A percentile compares a stretch with the other conserved stretches of the same genome.
Conservation (phyloP, 2,329 filamentous ascomycete species). For the Pseudogymnoascus sp. region DNA sequence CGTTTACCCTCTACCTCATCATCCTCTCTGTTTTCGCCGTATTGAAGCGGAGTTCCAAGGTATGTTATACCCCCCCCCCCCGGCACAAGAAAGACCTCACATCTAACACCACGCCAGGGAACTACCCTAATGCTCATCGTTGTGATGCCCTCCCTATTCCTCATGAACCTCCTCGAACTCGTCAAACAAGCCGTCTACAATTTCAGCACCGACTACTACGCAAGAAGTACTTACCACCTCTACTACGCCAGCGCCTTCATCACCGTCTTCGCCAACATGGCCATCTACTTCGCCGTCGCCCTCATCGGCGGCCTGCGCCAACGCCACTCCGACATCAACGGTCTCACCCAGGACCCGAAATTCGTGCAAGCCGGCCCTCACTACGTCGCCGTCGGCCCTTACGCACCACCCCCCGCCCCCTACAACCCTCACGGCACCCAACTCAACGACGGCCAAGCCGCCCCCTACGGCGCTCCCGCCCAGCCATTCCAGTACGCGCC, state of each 20-base stretch:
- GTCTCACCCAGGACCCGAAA: neutral
- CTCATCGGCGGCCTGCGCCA: neutral
- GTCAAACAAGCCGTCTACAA: neutral
- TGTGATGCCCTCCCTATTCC: neutral
- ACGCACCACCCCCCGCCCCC: neutral
- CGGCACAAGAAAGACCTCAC: neutral
- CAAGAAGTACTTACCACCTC: neutral
- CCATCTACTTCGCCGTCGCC: neutral
- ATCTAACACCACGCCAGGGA: neutral
- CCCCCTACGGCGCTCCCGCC: neutral
- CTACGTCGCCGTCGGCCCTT: neutral
- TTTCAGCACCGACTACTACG: neutral
- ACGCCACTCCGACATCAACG: neutral
- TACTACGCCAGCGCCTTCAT: neutral
- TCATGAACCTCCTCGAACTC: neutral
- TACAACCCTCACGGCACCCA: neutral
- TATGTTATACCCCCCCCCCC: neutral
- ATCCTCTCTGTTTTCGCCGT: neutral
- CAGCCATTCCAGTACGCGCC: neutral
- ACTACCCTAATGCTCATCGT: neutral
- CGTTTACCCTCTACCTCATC: neutral
- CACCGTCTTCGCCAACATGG: neutral
- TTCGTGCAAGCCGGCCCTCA: neutral
- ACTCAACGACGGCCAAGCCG: neutral
- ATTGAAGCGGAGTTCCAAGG: neutral